Evolutionary conservation across 225 moss, liverwort and hornwort species (phyloP), one percentile per base, ranked within the genome.

Genomic region (Sphagnum contortum): DNA sequence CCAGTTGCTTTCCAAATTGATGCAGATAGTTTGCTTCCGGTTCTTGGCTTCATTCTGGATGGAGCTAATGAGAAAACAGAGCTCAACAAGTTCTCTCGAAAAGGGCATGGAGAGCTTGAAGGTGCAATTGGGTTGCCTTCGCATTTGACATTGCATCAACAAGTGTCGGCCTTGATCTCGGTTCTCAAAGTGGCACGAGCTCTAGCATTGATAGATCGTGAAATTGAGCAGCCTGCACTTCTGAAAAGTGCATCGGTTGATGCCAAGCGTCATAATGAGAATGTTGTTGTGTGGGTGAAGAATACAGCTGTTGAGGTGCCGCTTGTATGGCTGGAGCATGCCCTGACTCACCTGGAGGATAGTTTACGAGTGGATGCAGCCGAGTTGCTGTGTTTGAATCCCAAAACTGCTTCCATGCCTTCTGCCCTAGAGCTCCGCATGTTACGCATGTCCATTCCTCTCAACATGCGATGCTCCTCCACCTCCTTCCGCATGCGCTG

Each of bases 391-490:
- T 93, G 98, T 68, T 74, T 98, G 76, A 98, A 86, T 58, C 91
- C 98, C 0, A 98, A 98, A 76, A 98, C 98, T 66, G 93, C 98
- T 55, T 88, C 98, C 45, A 89, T 98, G 98, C 98, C 98, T 11
- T 91, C 98, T 56, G 73, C 84, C 14, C 76, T 98, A 63, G 98
- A 98, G 67, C 59, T 98, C 53, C 79, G 77, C 61, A 79, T 98
- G 75, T 76, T 98, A 50, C 74, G 64, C 61, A 82, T 89, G 56
- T 89, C 93, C 55, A 73, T 98, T 59, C 98, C 93, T 63, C 79
- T 98, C 47, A 98, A 98, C 54, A 98, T 98, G 98, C 83, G 98
- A 57, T 98, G 98, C 71, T 91, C 98, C 56, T 98, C 98, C 5
- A 98, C 98, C 6, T 85, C 83, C 9, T 98, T 98, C 63, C 93